Base-by-base conservation (phyloP, 306 rosid species). In the Rubus parviflorus region DNA sequence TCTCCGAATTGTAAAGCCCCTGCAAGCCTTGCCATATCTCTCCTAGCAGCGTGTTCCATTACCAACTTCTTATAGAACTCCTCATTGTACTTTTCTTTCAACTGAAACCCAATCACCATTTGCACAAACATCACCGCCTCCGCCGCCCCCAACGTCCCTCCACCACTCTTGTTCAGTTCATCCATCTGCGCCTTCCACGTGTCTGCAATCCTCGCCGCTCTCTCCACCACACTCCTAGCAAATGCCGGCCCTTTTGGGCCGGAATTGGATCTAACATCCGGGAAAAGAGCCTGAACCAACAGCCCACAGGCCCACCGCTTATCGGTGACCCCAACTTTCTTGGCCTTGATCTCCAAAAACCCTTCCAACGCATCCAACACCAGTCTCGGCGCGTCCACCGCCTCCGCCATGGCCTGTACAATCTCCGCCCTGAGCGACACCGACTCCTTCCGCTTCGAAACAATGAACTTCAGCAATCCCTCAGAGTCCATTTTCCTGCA, bases 221-320 rank as follows among this genome's bases (percentile, higher is more conserved):
- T 88, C 79, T 83, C 89, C 41, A 86, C 85, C 12, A 83, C 77
- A 53, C 78, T 84, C 64, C 87, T 78, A 1, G 90, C 79, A 60
- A 85, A 86, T 9, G 73, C 86, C 17, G 79, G 83, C 0, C 83
- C 79, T 40, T 79, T 75, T 4, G 38, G 5, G 1, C 40, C 73
- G 0, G 69, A 53, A 42, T 13, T 8, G 0, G 43, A 8, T 58
- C 43, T 61, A 7, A 45, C 47, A 17, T 81, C 96, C 3, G 89
- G 89, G 80, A 85, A 81, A 80, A 92, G 75, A 6, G 88, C 92
- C 80, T 90, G 96, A 77, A 92, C 75, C 85, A 92, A 48, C 53
- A 92, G 82, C 76, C 92, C 96, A 67, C 96, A 90, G 2, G 92
- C 97, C 97, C 97, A 92, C 61, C 97, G 78, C 88, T 83, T 92